Percentiles rank a stretch among this genome's conserved stretches.
phyloP scores from a whole-genome alignment of 73 alveolate species.

The Tetrahymena elliotti region DNA sequence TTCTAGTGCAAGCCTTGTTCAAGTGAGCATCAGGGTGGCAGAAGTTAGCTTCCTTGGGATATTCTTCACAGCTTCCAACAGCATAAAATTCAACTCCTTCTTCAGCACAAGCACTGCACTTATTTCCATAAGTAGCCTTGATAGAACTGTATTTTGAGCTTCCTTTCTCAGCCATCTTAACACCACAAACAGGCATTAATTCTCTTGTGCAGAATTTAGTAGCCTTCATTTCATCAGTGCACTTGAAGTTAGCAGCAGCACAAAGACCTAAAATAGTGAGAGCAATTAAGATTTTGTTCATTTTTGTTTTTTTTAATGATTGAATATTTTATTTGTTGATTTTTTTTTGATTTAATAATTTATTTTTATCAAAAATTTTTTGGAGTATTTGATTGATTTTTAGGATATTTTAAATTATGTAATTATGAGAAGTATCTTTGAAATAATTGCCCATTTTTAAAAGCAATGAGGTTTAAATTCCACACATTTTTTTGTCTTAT shows the following conservation, averaged over 20 bases:
- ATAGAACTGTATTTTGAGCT: background rate
- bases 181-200: background rate
- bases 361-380: too few species aligned
- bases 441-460: too few species aligned
- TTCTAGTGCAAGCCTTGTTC: background rate
- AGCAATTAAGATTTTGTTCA: background rate
- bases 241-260: background rate
- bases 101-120: background rate
- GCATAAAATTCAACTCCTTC: background rate
- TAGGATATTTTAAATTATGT: too few species aligned
- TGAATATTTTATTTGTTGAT: too few species aligned
- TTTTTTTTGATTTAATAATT: too few species aligned
- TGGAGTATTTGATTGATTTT: too few species aligned
- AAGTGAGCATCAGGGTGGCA: background rate
- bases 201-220: background rate
- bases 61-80: background rate
- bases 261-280: background rate
- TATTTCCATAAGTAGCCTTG: background rate
- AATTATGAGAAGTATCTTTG: too few species aligned
- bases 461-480: too few species aligned
- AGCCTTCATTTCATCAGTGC: background rate
- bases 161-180: background rate
- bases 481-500: too few species aligned
- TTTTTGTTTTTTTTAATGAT: background rate
- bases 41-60: background rate